Evolutionary conservation across 495 filamentous ascomycete genomes (phyloP), one percentile per base, ranked within the genome.

Genomic region (Xylaria cubensis): DNA sequence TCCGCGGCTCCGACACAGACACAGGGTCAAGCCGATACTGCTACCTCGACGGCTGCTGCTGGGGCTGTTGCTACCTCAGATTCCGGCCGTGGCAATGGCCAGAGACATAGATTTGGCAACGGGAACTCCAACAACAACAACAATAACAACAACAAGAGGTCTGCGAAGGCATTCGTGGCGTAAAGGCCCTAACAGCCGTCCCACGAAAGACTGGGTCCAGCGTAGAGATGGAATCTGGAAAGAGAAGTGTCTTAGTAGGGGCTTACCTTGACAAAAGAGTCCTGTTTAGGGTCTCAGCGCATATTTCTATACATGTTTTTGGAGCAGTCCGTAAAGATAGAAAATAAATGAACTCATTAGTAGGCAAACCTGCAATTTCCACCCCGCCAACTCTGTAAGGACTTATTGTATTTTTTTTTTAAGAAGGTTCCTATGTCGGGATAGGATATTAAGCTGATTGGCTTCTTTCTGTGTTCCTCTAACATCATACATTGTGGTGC

Each of bases 81-180:
- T 29, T 53, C 63, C 44, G 72, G 50, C 50, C 36, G 24, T 39
- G 56, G 65, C 26, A 36, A 34, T 10, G n/a, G 51, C 19, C 73
- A 51, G 3, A 64, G 65, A 3, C 67, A 74, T 10, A 56, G 67
- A 13, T 26, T 42, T 62, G 67, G 69, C 15, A 72, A 76, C 64
- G 67, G n/a, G n/a, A n/a, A 29, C 46, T 67, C 72, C 24, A 65
- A 61, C 56, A 41, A 39, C 29, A 59, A 19, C 17, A 56, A 59
- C 34, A 51, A 53, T 19, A 71, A 69, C 64, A 75, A 72, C 32
- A 72, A 74, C 42, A 71, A 67, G 70, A 72, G 72, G 21, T 72
- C 74, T 19, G 42, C 73, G 5, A 53, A 32, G n/a, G 12, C 51
- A 12, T 74, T 78, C 73, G 12, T 67, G 21, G 73, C 74, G 6